Conservation (phyloP, 2,329 filamentous ascomycete genomes). For the Parascedosporium putredinis region DNA sequence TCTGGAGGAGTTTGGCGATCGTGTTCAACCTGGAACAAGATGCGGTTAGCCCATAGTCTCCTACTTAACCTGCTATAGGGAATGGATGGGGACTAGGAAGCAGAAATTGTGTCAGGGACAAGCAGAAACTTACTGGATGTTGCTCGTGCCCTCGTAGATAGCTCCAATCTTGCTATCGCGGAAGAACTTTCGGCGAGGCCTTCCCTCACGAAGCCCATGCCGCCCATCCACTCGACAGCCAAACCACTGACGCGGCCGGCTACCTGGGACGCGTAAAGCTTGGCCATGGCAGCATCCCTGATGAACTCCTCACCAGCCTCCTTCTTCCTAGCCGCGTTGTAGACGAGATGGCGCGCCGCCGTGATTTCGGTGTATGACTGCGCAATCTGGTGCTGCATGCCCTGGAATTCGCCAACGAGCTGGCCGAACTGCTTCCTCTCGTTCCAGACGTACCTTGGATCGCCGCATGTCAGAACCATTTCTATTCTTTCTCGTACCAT, state of each 20-base stretch:
- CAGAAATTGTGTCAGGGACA: background rate
- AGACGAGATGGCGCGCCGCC: conserved; percentile 84
- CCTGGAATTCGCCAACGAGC: conserved; percentile 92
- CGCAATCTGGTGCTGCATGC: conserved; percentile 98
- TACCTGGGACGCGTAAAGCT: conserved; percentile 88
- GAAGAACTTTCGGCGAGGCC: conserved; percentile 97
- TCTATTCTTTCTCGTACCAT: background rate
- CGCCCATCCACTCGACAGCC: conserved; percentile 98
- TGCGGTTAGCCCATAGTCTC: no score
- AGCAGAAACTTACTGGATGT: conserved; percentile 47
- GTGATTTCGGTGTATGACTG: conserved; percentile 91
- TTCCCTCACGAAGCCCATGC: conserved; percentile 96
- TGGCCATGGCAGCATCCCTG: conserved; percentile 93
- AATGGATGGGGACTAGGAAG: background rate
- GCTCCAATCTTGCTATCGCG: conserved; percentile 97
- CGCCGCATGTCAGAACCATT: no score
- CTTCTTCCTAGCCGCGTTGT: conserved; percentile 95
- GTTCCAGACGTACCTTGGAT: conserved; percentile 86
- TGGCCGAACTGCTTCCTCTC: conserved; percentile 95
- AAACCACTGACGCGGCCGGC: conserved; percentile 75
- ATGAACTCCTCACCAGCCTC: conserved; percentile 95
- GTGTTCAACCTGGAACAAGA: conserved; percentile 40
- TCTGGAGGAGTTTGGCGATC: conserved; percentile 52
- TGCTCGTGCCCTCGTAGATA: conserved; percentile 89
- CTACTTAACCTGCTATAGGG: background rate